A percentile compares a stretch with the other conserved stretches of the same genome.
These are phyloP conservation scores for Suaeda aralocaspica DNA, from an alignment of 148 eudicot genomes.

Conservation along the genomic window DNA sequence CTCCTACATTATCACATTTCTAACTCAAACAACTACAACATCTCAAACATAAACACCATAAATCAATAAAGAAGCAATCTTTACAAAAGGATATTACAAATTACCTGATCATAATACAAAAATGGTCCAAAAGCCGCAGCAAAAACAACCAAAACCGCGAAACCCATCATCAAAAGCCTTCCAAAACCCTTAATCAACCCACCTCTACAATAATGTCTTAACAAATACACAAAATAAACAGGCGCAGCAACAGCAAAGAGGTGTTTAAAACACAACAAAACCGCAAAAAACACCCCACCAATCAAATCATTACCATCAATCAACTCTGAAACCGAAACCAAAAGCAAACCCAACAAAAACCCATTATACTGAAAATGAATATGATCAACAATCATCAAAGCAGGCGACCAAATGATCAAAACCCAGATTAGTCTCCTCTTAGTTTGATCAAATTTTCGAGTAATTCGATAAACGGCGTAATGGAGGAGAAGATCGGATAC, in stretches of 20 bases:
- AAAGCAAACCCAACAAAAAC: constrained; percentile 64
- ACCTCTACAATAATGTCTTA: constrained; percentile 80
- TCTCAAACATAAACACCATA: background rate
- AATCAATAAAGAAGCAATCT: background rate
- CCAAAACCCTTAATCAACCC: constrained; percentile 67
- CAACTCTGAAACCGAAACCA: constrained; percentile 63
- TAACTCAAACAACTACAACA: constrained; percentile 1
- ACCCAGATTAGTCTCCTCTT: constrained; percentile 59
- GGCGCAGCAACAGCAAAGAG: constrained; percentile 95
- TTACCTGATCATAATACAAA: constrained; percentile 80
- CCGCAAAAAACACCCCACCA: constrained; percentile 83
- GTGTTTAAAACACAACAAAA: constrained; percentile 80
- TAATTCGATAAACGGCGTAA: constrained; percentile 41
- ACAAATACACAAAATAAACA: constrained; percentile 87
- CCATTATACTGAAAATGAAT: constrained; percentile 98
- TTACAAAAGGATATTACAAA: background rate
- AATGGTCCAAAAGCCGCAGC: constrained; percentile 87
- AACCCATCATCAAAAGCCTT: constrained; percentile 60
- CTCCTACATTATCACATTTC: constrained; percentile 7
- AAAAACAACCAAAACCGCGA: constrained; percentile 51
- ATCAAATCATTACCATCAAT: constrained; percentile 72
- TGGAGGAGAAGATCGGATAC: constrained; percentile 44
- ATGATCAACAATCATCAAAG: constrained; percentile 80
- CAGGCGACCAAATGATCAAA: constrained; percentile 74
- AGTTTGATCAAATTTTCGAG: constrained; percentile 26